Conservation (phyloP, 192 early-diverging fungal genomes). For the Podila epigama region DNA sequence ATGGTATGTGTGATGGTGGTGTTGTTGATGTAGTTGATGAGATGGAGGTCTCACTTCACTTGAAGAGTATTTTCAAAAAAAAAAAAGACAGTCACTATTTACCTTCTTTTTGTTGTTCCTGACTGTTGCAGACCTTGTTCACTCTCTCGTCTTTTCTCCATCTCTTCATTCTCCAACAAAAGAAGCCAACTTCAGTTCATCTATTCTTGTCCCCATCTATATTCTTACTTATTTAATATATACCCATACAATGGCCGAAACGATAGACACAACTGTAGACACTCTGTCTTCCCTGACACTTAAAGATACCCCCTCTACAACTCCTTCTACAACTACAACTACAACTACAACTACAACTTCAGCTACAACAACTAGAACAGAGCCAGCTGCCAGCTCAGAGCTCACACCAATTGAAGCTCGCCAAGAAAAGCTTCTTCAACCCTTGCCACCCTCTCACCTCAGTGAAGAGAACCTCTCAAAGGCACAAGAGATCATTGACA, state of each 20-base stretch:
- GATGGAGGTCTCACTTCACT: not conserved
- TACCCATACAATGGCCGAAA: not conserved
- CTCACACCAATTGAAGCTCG: constrained; percentile 31
- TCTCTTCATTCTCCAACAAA: not conserved
- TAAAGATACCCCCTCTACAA: not conserved
- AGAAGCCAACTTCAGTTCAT: no score
- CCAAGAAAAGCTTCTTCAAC: constrained; percentile 23
- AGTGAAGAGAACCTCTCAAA: constrained; percentile 55
- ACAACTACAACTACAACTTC: not conserved
- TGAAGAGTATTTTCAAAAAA: constrained; percentile 29
- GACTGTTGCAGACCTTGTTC: not conserved
- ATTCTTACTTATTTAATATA: not conserved
- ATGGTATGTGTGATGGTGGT: constrained; percentile 9
- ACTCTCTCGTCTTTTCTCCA: not conserved
- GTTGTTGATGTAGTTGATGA: not conserved
- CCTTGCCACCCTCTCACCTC: constrained; percentile 19
- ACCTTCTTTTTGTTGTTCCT: not conserved
- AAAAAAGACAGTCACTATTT: constrained; percentile 37
- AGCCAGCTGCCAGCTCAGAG: constrained; percentile 8
- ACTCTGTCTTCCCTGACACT: not conserved
- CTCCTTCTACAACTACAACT: not conserved
- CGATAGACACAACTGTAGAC: not conserved
- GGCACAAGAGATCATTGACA: constrained; percentile 64
- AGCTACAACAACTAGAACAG: not conserved
- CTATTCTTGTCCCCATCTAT: not conserved